phyloP scores from a whole-genome alignment of 148 eudicot genomes.

The Chenopodium formosanum region DNA sequence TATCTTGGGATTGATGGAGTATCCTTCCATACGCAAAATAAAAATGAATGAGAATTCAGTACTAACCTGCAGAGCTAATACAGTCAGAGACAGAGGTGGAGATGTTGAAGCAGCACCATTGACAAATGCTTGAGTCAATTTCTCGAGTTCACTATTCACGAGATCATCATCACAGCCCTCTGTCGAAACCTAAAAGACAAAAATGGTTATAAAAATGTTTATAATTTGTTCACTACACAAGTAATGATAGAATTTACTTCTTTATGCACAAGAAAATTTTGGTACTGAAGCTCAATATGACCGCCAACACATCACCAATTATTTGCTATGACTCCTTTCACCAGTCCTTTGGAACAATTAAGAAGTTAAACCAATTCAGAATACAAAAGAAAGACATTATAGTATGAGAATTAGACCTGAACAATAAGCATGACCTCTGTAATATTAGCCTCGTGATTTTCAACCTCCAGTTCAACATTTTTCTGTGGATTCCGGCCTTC shows the following conservation, averaged over 20 bases:
- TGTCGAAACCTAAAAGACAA: conserved; percentile 60
- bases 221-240: not conserved
- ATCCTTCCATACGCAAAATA: not conserved
- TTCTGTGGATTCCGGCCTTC: conserved; percentile 61
- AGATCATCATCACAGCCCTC: conserved; percentile 53
- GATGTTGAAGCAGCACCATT: conserved; percentile 50
- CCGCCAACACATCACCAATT: not conserved
- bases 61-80: conserved; percentile 72
- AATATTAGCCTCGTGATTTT: conserved; percentile 40
- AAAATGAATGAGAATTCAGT: not conserved
- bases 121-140: conserved; percentile 56
- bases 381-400: not conserved
- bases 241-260: not conserved
- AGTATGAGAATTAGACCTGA: conserved; percentile 54
- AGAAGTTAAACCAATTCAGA: not conserved
- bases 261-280: not conserved
- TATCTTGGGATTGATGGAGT: not conserved
- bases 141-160: conserved; percentile 54
- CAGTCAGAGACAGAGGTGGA: conserved; percentile 65
- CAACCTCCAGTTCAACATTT: conserved; percentile 23
- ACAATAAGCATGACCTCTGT: conserved; percentile 83
- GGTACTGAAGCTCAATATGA: not conserved
- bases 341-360: not conserved
- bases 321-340: not conserved
- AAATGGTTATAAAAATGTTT: not conserved